phyloP scores from a whole-genome alignment of 352 stramenopile species.

The Phytophthora pluvialis region DNA sequence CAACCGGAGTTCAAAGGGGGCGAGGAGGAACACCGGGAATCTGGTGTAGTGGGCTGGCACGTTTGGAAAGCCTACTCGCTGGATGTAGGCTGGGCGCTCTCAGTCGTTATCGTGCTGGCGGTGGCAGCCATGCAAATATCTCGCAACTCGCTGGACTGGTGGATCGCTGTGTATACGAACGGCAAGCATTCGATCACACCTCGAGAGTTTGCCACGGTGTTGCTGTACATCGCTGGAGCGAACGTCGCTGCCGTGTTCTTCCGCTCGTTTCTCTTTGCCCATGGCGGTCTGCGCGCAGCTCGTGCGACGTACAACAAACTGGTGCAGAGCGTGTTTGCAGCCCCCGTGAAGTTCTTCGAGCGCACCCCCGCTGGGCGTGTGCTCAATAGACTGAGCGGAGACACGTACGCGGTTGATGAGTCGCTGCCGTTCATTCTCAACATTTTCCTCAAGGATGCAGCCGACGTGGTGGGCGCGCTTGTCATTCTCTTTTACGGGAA shows the following conservation, averaged over 20 bases:
- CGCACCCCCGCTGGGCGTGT: constrained; percentile 69
- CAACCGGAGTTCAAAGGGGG: constrained; percentile 12
- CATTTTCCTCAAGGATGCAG: constrained; percentile 85
- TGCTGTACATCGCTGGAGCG: constrained; percentile 67
- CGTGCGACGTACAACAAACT: constrained; percentile 65
- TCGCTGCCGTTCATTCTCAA: constrained; percentile 91
- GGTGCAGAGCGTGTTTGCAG: constrained; percentile 55
- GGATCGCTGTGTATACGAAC: constrained; percentile 86
- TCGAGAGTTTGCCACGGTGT: constrained; percentile 53
- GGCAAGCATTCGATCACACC: constrained; percentile 57
- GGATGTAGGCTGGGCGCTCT: constrained; percentile 56
- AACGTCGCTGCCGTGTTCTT: constrained; percentile 77
- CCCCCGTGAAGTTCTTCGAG: constrained; percentile 76
- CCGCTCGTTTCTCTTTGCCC: constrained; percentile 88
- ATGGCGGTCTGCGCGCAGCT: constrained; percentile 75
- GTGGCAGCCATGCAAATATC: constrained; percentile 80
- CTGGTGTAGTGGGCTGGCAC: constrained; percentile 52
- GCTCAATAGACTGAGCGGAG: constrained; percentile 79
- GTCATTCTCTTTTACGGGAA: constrained; percentile 86
- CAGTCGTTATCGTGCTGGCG: constrained; percentile 54
- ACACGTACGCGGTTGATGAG: constrained; percentile 88
- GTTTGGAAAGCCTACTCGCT: constrained; percentile 72
- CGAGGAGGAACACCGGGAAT: constrained; percentile 71
- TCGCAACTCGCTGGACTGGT: constrained; percentile 83
- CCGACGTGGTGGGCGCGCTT: constrained; percentile 73